These are phyloP conservation scores for Typha latifolia DNA, from an alignment of 176 grass and related monocot genomes.

Conservation along the genomic window DNA sequence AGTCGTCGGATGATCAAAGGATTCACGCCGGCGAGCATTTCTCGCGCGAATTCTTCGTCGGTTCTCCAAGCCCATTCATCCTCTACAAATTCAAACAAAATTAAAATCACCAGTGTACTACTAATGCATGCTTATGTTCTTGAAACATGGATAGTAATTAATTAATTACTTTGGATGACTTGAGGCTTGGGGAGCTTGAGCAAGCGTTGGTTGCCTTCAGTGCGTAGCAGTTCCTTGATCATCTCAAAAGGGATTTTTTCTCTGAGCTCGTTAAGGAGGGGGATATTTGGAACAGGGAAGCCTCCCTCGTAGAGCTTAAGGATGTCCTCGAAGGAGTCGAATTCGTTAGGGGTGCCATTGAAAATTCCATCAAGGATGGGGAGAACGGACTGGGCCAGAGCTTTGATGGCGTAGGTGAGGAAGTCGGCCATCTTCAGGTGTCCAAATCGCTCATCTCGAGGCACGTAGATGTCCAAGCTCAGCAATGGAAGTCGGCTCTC, in stretches of 20 bases:
- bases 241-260: constrained; percentile 40
- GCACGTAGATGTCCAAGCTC: constrained; percentile 46
- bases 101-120: too few relatives aligned
- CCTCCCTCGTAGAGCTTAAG: constrained; percentile 44
- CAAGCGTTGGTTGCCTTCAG: constrained; percentile 24
- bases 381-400: constrained; percentile 26
- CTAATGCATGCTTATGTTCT: too few relatives aligned
- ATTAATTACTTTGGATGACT: constrained; percentile 34
- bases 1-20: constrained; percentile 64
- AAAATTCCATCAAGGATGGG: constrained; percentile 40
- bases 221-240: constrained; percentile 46
- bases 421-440: constrained; percentile 67
- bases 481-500: constrained; percentile 46
- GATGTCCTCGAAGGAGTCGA: constrained; percentile 55
- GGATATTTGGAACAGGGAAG: constrained; percentile 34
- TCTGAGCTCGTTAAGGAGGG: constrained; percentile 33
- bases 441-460: constrained; percentile 60
- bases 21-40: constrained; percentile 91
- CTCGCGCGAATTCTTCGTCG: constrained; percentile 78
- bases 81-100: constrained; percentile 16
- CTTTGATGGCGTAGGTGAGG: constrained; percentile 39
- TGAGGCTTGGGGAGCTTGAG: constrained; percentile 51
- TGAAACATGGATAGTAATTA: background rate
- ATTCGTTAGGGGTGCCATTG: constrained; percentile 28
- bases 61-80: constrained; percentile 68